Evolutionary conservation across 1,284 basidiomycete genomes (phyloP).

Genomic region (Cryptococcus sp.): DNA sequence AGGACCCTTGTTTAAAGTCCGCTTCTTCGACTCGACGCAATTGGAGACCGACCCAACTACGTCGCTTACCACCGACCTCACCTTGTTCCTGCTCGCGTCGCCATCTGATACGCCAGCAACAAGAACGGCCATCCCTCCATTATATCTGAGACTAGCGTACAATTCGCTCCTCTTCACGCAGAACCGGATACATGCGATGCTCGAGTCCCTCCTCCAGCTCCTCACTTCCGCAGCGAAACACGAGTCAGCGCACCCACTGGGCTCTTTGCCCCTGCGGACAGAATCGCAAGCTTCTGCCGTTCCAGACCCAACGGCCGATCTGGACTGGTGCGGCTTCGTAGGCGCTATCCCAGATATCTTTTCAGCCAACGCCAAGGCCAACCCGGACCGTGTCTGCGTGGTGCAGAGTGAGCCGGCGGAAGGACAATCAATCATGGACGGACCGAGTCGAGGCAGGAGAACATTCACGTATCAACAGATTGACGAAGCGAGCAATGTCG

Average conservation of each 20-base stretch:
- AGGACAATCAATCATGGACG: conserved; percentile 48
- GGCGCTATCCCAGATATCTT: conserved; percentile 95
- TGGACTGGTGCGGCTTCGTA: conserved; percentile 97
- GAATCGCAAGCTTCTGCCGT: conserved; percentile 68
- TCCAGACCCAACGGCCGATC: conserved; percentile 82
- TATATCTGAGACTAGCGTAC: conserved; percentile 83
- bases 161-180: conserved; percentile 93
- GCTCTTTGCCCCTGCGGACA: conserved; percentile 79
- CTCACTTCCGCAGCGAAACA: conserved; percentile 68
- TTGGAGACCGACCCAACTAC: conserved; percentile 77
- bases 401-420: conserved; percentile 67
- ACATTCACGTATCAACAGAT: conserved; percentile 81
- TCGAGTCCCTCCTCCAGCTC: conserved; percentile 83
- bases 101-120: conserved; percentile 68
- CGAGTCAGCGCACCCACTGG: conserved; percentile 62
- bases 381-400: conserved; percentile 79
- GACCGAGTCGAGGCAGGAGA: conserved; percentile 53
- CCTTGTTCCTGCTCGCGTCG: conserved; percentile 65
- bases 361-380: conserved; percentile 72
- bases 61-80: conserved; percentile 86
- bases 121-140: conserved; percentile 62
- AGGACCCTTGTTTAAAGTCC: conserved; percentile 77
- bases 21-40: conserved; percentile 81
- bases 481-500: conserved; percentile 80
- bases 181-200: conserved; percentile 71